These are phyloP conservation scores for Vigna angularis DNA, from an alignment of 306 rosid genomes.

Conservation along the genomic window DNA sequence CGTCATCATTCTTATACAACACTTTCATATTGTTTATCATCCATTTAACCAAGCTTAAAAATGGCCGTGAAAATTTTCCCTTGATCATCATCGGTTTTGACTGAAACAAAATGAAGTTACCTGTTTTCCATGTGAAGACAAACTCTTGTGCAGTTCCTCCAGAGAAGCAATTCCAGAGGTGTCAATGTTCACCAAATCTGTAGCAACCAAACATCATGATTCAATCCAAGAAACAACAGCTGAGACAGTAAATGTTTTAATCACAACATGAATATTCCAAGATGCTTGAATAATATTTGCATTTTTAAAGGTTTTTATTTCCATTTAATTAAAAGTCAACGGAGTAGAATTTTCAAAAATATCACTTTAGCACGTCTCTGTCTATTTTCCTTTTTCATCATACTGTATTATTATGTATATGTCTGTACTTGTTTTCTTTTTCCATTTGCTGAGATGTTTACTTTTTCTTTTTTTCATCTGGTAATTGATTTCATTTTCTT, in stretches of 20 bases:
- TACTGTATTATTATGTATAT: too few relatives aligned
- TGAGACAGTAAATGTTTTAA: background rate
- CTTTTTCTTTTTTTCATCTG: too few relatives aligned
- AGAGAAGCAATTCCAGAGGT: conserved; percentile 78
- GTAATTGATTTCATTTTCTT: background rate
- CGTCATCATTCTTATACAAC: background rate
- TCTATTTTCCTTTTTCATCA: too few relatives aligned
- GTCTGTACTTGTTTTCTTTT: too few relatives aligned
- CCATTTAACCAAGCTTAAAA: background rate
- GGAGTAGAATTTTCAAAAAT: too few relatives aligned
- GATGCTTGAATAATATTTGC: background rate
- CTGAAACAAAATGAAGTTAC: conserved; percentile 39
- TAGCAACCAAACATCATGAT: background rate
- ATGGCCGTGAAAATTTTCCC: too few relatives aligned
- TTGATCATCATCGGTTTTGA: background rate
- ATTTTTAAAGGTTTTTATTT: too few relatives aligned
- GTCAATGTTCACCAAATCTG: conserved; percentile 79
- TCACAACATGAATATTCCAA: background rate
- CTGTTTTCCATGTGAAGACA: conserved; percentile 65
- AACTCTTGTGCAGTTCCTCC: conserved; percentile 62
- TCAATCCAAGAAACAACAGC: background rate
- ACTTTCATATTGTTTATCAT: background rate
- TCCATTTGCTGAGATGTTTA: too few relatives aligned
- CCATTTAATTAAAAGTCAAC: too few relatives aligned
- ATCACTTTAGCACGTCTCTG: too few relatives aligned